Base-by-base conservation (phyloP, 2,329 filamentous ascomycete genomes). In the Neurospora sp. region DNA sequence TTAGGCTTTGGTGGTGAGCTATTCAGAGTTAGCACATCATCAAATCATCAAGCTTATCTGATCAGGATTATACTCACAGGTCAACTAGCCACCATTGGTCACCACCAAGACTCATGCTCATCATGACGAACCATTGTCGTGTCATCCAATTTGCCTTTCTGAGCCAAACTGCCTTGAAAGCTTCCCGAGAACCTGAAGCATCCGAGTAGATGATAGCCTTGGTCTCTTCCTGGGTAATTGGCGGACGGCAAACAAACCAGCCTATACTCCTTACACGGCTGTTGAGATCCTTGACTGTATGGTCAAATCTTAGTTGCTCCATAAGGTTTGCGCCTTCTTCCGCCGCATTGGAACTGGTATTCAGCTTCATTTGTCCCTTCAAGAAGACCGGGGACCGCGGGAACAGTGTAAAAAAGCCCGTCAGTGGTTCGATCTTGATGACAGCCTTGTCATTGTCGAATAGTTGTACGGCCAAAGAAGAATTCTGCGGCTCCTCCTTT, bases 1-100 rank as follows among this genome's bases (percentile, higher is more conserved):
- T 67, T 71, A 23, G 72, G 71, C 2, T 65, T 71, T 38, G 66
- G 71, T 36, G 68, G 23, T 15, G 71, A 67, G 19, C 73, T 73
- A 66, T 38, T 41, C 66, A 19, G 40, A 6, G 66, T 67, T 67
- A 46, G 66, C 4, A n/a, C 41, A 46, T 17, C 28, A 39, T 41
- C 36, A 68, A 33, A 33, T 23, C 38, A 39, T 11, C 8, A 33
- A 37, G 17, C 28, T 62, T 17, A 8, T 62, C 52, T 36, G 28
- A 62, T 36, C 65, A 23, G 46, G 28, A 23, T 11, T n/a, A 67
- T 38, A 82, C 85, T 81, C 81, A 89, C 85, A 87, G 79, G 78
- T 90, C 86, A 69, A 92, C 82, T 71, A 94, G 82, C 88, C 90
- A 94, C 92, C 92, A 97, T 72, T 85, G 86, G 77, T 96, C 92